Base-by-base conservation (phyloP, 164 flowering plant genomes). In the Annona cherimola region DNA sequence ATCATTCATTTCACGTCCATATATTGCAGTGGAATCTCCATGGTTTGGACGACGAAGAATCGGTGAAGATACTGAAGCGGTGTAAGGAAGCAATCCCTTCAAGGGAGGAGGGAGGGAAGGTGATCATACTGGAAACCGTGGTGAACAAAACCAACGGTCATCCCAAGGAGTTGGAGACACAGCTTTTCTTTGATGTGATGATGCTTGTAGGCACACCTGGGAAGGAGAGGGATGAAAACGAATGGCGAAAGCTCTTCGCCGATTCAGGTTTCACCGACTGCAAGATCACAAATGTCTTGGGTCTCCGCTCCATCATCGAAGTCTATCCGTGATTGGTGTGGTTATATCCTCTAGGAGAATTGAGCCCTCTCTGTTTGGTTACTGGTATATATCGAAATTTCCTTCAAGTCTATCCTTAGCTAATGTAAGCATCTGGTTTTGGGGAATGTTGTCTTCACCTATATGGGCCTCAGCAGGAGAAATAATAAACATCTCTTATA, bases 41-140 rank as follows among this genome's bases (percentile, higher is more conserved):
- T 55, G 73, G 66, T 44, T 79, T 77, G 78, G 66, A 72, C 39
- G 84, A 85, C 44, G 85, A 80, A 19, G 80, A 85, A 9, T 80
- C 87, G 39, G 63, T 82, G 16, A 79, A 77, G 75, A 76, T 84
- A 75, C 57, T 83, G 71, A 81, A 73, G 75, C 75, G 61, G 60
- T 81, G 86, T 79, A 83, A 66, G 73, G 78, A 83, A 69, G 85
- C 87, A 1, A 79, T 85, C 43, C 46, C 75, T 4, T 14, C 19
- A 12, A 39, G 16, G 4, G 44, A 57, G 6, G 65, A 72, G 45
- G 79, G 82, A 77, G 86, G 90, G 55, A 85, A 84, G 70, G 86
- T 87, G 67, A 77, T 87, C 2, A 71, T 87, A 26, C 74, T 84
- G 46, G 90, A 85, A 26, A 71, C 79, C 7, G 86, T 84, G 54